Evolutionary conservation across 768 basidiomycete species (phyloP), one percentile per base, ranked within the genome.

Genomic region (Boletus pseudopeckii): DNA sequence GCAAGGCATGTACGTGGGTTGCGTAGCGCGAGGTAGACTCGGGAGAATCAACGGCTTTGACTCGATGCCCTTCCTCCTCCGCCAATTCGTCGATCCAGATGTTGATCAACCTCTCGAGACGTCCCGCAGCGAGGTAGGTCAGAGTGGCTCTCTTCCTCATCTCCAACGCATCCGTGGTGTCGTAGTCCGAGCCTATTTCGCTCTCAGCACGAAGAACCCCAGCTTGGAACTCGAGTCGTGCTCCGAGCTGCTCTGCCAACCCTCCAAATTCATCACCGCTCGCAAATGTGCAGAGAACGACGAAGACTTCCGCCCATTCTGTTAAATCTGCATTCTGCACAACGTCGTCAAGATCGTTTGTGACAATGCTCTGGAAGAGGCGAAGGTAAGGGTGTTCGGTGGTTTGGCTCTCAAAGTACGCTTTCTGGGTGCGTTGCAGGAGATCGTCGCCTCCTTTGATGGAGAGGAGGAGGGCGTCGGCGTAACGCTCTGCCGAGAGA

Each of bases 231-330:
- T 98, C 96, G 43, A 98, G 79, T 14, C 96, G 77, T 50, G 87
- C 82, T 7, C 96, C 96, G 37, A 99, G 84, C 68, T 95, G 91
- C 70, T 98, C 95, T 1, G 88, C 86, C 7, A 99, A 79, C n/a
- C 81, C 77, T 11, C 86, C 73, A 64, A 98, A 98, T 64, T 98
- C 93, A 17, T 91, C 88, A 53, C 81, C 73, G 47, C 74, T 80
- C 1, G 95, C 92, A 72, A 95, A 99, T 0, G 96, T 98, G 75
- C 95, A 98, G 10, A 98, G 69, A 13, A 99, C 91, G 36, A 96
- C 95, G 60, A 98, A 98, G 48, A 95, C 91, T 71, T 97, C 96
- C 54, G 88, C 84, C 96, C 96, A 98, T 68, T 99, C 94, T 39
- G 83, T 77, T 47, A 98, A 69, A 61, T 98, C 94, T 22, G 95